Evolutionary conservation across 1,139 yeast species (phyloP), one percentile per base, ranked within the genome.

Genomic region (Komagataea norvegica): DNA sequence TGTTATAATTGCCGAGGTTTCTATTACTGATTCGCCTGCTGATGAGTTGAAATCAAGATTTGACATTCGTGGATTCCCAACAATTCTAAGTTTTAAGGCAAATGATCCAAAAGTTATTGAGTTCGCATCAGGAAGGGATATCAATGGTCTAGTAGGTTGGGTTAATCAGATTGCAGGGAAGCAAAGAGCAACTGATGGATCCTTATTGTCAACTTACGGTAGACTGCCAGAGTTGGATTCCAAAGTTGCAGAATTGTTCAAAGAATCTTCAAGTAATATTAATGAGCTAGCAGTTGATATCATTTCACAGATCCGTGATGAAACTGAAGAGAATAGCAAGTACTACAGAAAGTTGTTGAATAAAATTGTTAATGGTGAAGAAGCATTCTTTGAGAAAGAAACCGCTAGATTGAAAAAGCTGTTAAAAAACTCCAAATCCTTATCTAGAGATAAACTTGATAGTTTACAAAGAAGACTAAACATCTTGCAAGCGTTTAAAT

Each of bases 51-150:
- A 35, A 17, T 23, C 32, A 21, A 44, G 38, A 28, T 53, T 25
- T 61, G 76, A 73, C 34, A 81, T 91, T 52, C 69, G 73, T 53
- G 97, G 96, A 41, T 93, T 84, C 77, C 98, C 98, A 64, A 88
- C 97, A 38, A 72, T 91, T 52, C 71, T 85, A 59, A 72, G 88
- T 47, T 93, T 79, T 72, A 95, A 95, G 56, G 96, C 96, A 47
- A 91, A 89, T 53, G 76, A 77, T 59, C 68, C 80, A 57, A 29
- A 43, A 13, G 38, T 37, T 17, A 40, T 48, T 14, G 44, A 43
- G 24, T 51, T 50, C 30, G 37, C 40, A 14, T 35, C 45, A 3
- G 67, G 64, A 13, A 65, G 78, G 37, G 56, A 60, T 10, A 44
- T 76, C 23, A 62, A 60, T 2, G 61, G 58, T 15, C 60, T 86